These are phyloP conservation scores for Malus domestica DNA, from an alignment of 306 rosid genomes.

Conservation along the genomic window ASM211411v1 NC_041790.1:12329001-12329500, in stretches of 20 bases:
- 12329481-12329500: background rate
- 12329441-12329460: background rate
- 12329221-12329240: slow-evolving; percentile 1
- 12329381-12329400: background rate
- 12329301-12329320: background rate
- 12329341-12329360: background rate
- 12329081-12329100: slow-evolving; percentile 74
- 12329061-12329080: slow-evolving; percentile 32
- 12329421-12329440: slow-evolving; percentile 11
- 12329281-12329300: background rate
- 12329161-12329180: background rate
- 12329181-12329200: background rate
- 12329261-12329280: background rate
- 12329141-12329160: slow-evolving; percentile 21
- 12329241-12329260: background rate
- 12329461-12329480: background rate
- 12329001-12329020: background rate
- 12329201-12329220: background rate
- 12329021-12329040: background rate
- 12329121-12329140: slow-evolving; percentile 43
- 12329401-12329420: background rate
- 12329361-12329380: slow-evolving; percentile 1
- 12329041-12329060: background rate
- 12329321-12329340: background rate
- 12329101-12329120: slow-evolving; percentile 62